These are phyloP conservation scores for Apiospora koreana DNA, from an alignment of 2,329 filamentous ascomycete genomes.

Conservation along the genomic window DNA sequence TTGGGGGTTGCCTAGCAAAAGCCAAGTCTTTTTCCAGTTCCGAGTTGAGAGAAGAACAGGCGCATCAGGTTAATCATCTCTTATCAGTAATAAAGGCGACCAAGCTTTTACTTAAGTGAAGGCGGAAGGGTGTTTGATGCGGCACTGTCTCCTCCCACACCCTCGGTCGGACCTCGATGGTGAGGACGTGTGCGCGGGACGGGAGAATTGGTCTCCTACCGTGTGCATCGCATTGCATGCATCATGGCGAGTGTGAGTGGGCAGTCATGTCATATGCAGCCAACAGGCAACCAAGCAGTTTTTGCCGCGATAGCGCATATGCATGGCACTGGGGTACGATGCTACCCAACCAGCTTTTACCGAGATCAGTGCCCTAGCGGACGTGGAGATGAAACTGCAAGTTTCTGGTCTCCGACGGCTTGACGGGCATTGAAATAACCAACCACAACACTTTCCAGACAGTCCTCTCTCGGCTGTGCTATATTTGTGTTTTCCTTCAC, in stretches of 20 bases:
- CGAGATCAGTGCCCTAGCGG: not conserved
- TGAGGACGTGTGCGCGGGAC: not conserved
- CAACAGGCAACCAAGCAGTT: not conserved
- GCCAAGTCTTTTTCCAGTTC: not conserved
- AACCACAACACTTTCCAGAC: not conserved
- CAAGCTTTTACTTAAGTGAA: not conserved
- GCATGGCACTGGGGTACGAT: not conserved
- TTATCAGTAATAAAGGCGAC: not conserved
- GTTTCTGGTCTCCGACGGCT: no score
- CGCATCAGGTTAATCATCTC: not conserved
- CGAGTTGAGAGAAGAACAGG: not conserved
- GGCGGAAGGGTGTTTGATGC: not conserved
- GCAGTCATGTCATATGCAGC: not conserved
- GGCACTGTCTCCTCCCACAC: not conserved
- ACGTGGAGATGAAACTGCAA: not conserved
- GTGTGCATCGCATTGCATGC: not conserved
- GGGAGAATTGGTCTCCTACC: not conserved
- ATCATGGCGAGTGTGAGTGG: not conserved
- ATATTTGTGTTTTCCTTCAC: not conserved
- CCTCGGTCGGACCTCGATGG: not conserved
- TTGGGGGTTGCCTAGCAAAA: not conserved
- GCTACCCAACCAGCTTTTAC: slow-evolving; percentile 1
- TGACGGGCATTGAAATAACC: not conserved
- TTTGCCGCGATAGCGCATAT: slow-evolving; percentile 1
- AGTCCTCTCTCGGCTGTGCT: not conserved